These are phyloP conservation scores for Kluyveromyces starmeri DNA, from an alignment of 805 yeast species.

Conservation along the genomic window DNA sequence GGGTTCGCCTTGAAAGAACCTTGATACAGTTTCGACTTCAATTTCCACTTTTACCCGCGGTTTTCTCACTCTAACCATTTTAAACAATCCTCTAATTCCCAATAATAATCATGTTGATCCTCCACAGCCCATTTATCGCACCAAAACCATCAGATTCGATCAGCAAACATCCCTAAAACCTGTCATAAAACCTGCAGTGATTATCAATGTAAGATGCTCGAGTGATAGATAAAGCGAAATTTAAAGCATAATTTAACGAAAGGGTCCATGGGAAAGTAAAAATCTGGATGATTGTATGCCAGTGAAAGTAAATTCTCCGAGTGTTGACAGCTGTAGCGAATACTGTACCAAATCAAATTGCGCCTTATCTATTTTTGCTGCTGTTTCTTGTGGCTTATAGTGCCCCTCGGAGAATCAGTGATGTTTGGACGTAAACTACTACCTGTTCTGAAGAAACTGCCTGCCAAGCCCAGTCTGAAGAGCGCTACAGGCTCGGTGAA, in stretches of 20 bases:
- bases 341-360: too few species aligned
- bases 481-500: slow-evolving; percentile 3
- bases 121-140: too few species aligned
- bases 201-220: too few species aligned
- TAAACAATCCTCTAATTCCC: not conserved
- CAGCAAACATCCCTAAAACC: too few species aligned
- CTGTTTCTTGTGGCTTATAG: not conserved
- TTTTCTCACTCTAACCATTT: slow-evolving; percentile 5
- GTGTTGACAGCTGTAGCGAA: too few species aligned
- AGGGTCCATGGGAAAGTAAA: not conserved
- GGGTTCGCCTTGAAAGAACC: slow-evolving; percentile 16
- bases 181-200: too few species aligned
- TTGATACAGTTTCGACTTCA: slow-evolving; percentile 12
- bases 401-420: not conserved
- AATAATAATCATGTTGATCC: too few species aligned
- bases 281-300: not conserved
- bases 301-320: not conserved
- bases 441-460: slow-evolving; percentile 7
- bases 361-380: not conserved
- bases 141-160: too few species aligned
- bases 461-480: slow-evolving; percentile 2
- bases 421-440: slow-evolving; percentile 9
- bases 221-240: too few species aligned
- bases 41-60: slow-evolving; percentile 10
- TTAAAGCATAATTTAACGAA: not conserved